Evolutionary conservation across 805 yeast genomes (phyloP), one percentile per base, ranked within the genome.

Genomic region (Lachancea sp.): DNA sequence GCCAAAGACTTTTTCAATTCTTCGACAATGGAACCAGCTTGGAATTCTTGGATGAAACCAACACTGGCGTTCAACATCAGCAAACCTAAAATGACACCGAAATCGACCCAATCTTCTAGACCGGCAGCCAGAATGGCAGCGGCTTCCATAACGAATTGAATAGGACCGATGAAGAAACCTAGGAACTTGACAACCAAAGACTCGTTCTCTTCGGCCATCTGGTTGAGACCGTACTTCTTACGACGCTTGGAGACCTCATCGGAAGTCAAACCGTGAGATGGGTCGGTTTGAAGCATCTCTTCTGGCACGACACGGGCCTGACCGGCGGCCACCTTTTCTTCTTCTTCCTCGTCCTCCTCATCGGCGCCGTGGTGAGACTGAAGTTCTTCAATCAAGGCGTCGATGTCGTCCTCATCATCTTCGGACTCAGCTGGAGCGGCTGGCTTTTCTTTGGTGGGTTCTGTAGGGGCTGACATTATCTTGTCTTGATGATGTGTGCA

Each of bases 51-150:
- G 56, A 86, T 75, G 80, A 88, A 88, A 78, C 97, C 97, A 67
- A 88, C 96, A 59, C 72, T 70, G 51, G 96, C 96, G 71, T 88
- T 88, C 65, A 88, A 78, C 67, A 80, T 56, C 58, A 88, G 74
- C 57, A 88, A 71, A 70, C 83, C 96, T 69, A 85, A 79, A 65
- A 88, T 88, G 66, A 88, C 97, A 79, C 97, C 96, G 75, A 88
- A 88, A 78, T 88, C 96, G 63, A 88, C 96, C 96, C 96, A 88
- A 74, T 89, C 96, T 72, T 86, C 86, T 59, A 86, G 75, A 80
- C 95, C 96, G 52, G 95, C 95, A 63, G 96, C 95, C 67, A 86
- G 73, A 51, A 86, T 77, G 56, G 96, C 95, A 61, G 96, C 96
- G 61, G 90, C 94, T 73, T 86, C 95, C 96, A 86, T 86, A 63